phyloP scores from a whole-genome alignment of 257 asterid genomes.

The Craterostigma plantagineum region DNA sequence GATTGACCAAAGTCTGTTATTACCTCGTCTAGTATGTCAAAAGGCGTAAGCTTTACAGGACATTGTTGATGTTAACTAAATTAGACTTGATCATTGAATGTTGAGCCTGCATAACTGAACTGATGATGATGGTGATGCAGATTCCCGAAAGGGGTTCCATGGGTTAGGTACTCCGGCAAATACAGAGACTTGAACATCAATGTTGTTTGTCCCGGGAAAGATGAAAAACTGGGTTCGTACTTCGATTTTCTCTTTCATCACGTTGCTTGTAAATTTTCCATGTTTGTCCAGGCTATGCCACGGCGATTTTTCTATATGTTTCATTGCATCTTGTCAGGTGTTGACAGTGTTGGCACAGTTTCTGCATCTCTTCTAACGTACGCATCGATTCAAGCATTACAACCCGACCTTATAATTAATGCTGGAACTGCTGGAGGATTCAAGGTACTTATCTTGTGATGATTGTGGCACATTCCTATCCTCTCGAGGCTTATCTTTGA shows the following conservation, averaged over 20 bases:
- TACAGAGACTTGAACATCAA: conserved; percentile 46
- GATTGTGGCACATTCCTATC: conserved; percentile 1
- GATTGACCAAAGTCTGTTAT: too few species aligned
- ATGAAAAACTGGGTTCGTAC: conserved; percentile 44
- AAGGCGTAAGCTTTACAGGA: too few species aligned
- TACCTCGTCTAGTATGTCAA: too few species aligned
- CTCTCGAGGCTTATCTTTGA: background rate
- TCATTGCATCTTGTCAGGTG: conserved; percentile 34
- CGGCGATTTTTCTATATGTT: background rate
- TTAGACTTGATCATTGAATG: background rate
- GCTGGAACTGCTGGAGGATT: conserved; percentile 99
- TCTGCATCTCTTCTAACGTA: conserved; percentile 71
- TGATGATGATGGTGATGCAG: conserved; percentile 34
- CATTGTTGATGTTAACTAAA: background rate
- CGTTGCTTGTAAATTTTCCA: background rate
- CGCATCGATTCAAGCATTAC: conserved; percentile 74
- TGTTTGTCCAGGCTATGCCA: too few species aligned
- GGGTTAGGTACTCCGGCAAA: conserved; percentile 73
- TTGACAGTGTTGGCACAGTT: conserved; percentile 89
- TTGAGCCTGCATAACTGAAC: background rate
- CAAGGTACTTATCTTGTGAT: conserved; percentile 28
- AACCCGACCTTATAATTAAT: conserved; percentile 87
- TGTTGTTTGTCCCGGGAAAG: conserved; percentile 88
- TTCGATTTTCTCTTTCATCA: background rate
- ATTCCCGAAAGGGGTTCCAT: conserved; percentile 84